Evolutionary conservation across 768 basidiomycete species (phyloP).

Genomic region (Leccinellum rugosiceps): DNA sequence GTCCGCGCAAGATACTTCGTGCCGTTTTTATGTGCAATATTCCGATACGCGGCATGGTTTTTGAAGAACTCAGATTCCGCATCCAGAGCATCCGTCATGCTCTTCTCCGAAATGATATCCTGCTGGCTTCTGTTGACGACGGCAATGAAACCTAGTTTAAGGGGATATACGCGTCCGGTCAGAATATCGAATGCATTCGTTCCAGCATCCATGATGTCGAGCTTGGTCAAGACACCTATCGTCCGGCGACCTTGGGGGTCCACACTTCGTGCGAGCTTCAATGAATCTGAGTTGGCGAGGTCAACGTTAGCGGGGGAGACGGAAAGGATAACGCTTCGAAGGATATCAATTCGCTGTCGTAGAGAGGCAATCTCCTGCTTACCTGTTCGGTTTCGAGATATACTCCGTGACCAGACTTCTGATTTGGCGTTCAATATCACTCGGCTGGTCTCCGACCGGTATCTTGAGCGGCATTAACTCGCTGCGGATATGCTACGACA

Average conservation of each 20-base stretch:
- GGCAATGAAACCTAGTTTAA: conserved; percentile 97
- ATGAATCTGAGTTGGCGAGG: conserved; percentile 95
- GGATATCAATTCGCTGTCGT: conserved; percentile 4
- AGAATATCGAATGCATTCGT: conserved; percentile 96
- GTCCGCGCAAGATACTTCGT: conserved; percentile 92
- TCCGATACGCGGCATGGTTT: conserved; percentile 86
- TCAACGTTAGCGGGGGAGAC: conserved; percentile 98
- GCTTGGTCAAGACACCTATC: conserved; percentile 94
- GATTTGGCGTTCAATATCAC: conserved; percentile 97
- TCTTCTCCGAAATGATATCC: conserved; percentile 88
- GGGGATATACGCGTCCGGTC: conserved; percentile 94
- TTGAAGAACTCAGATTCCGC: conserved; percentile 90
- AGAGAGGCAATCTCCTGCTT: conserved; percentile 15
- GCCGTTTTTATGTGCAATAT: conserved; percentile 97
- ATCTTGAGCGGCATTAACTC: conserved; percentile 48
- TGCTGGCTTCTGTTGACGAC: conserved; percentile 97
- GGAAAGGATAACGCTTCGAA: conserved; percentile 83
- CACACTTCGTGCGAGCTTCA: conserved; percentile 93
- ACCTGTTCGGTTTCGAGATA: conserved; percentile 96
- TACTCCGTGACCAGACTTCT: conserved; percentile 93
- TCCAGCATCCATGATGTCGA: conserved; percentile 99
- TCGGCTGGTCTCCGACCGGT: conserved; percentile 95
- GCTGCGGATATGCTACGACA: background rate
- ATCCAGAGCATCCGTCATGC: conserved; percentile 79
- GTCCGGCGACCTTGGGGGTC: conserved; percentile 96